Evolutionary conservation across 2,329 filamentous ascomycete genomes (phyloP), one percentile per base, ranked within the genome.

Genomic region (Alternaria arborescens): DNA sequence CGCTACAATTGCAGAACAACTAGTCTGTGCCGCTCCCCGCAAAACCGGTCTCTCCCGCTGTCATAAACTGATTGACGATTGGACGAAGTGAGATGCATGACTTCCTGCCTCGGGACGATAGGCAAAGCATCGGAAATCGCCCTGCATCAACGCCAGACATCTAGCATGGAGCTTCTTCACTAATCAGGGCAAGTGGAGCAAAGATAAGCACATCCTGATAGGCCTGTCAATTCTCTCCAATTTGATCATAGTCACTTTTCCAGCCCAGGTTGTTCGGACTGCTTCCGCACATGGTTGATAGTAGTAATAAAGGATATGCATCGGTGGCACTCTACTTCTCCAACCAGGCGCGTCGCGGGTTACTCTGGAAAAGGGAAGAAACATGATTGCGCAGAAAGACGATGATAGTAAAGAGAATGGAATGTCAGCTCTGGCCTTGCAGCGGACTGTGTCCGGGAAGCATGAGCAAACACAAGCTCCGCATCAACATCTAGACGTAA

Each of bases 391-490:
- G 14, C 28, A 14, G 20, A 34, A 48, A 22, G 18, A 48, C 8
- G 11, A 22, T 22, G 28, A 48, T 5, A 32, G 11, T 20, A 51
- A 51, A 26, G 47, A 38, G 5, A 18, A 38, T 5, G 34, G 22
- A 26, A 16, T 32, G 20, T 36, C 16, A 20, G 47, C 34, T 38
- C 22, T 38, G 20, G 22, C 20, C 8, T 18, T 51, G 1, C 30
- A 36, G 34, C 30, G 16, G 18, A 51, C 47, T 30, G 24, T 51
- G 47, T 51, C 47, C 14, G 47, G 32, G 22, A 51, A 51, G 47
- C 30, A 38, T 34, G 47, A 38, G 10, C 32, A 51, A 22, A 38
- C 28, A 14, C 32, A 38, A 2, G 22, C 20, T 8, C 30, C 47
- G 3, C 8, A 38, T 16, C 47, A 51, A 16, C 24, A 22, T 16